A percentile compares a stretch with the other conserved stretches of the same genome.
Evolutionary conservation across 495 filamentous ascomycete species (phyloP).

Genomic region (Penicillium steckii): DNA sequence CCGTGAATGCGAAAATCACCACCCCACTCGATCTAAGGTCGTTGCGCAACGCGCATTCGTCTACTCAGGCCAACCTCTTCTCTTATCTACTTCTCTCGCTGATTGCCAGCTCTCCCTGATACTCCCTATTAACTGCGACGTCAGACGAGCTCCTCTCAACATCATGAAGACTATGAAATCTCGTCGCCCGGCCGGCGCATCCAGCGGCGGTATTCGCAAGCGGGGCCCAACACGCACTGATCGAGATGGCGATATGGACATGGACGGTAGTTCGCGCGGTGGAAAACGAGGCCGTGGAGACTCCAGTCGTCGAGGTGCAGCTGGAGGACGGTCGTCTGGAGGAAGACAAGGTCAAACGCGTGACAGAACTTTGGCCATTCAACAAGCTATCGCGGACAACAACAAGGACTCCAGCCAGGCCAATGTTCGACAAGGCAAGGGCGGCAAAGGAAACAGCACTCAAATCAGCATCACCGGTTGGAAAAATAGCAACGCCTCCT

Average conservation of each 20-base stretch:
- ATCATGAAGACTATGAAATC: slow-evolving; percentile 40
- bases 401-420: slow-evolving; percentile 34
- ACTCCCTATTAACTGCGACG: background rate
- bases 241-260: slow-evolving; percentile 79
- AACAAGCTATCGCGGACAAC: slow-evolving; percentile 42
- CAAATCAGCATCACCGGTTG: slow-evolving; percentile 65
- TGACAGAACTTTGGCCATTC: slow-evolving; percentile 33
- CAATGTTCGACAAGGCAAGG: slow-evolving; percentile 36
- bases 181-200: slow-evolving; percentile 30
- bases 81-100: background rate
- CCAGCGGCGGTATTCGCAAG: slow-evolving; percentile 73
- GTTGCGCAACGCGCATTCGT: background rate
- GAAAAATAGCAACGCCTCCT: slow-evolving; percentile 70
- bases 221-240: slow-evolving; percentile 59
- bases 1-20: background rate
- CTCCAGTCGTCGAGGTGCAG: slow-evolving; percentile 4
- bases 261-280: slow-evolving; percentile 55
- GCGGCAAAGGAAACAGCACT: slow-evolving; percentile 21
- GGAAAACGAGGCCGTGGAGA: slow-evolving; percentile 9
- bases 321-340: slow-evolving; percentile 15
- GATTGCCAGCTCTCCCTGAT: background rate
- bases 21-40: background rate
- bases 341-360: slow-evolving; percentile 25
- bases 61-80: background rate
- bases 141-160: background rate